Evolutionary conservation across 1,139 yeast genomes (phyloP), one percentile per base, ranked within the genome.

Genomic region (Pichia sp.): DNA sequence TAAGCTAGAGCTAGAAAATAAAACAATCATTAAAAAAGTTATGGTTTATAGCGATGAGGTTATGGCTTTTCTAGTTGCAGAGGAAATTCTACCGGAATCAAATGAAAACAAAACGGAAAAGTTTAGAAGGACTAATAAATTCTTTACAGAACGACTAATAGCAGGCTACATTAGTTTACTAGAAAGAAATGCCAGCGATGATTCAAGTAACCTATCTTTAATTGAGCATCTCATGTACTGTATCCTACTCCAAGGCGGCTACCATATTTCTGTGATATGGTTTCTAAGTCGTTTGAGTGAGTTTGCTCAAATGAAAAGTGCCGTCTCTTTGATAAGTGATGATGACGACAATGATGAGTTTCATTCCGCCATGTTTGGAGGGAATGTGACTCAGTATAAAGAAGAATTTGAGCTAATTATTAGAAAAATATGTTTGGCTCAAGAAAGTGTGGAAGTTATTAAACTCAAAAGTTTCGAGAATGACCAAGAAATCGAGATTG

Each of bases 241-340:
- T 0, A 57, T 78, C 4, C 48, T 76, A 12, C 60, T 78, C 55
- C 71, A 67, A 54, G 84, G 83, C 10, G 79, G 79, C 0, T 64
- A 73, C 29, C 79, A 75, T 58, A 43, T 78, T 3, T 71, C 71
- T 47, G 63, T 73, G 1, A 60, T 79, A 20, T 76, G 79, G 79
- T 69, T 75, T 46, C 74, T 78, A 56, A 66, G 66, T 43, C 65
- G 64, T 30, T 55, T 77, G 40, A 64, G 67, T 49, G 71, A 72
- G 50, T 68, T 70, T 33, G 50, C 61, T 2, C 46, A 46, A 4
- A 33, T 62, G 4, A 50, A 56, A 48, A 60, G 64, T 46, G 60
- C 58, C 16, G 54, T 61, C 17, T 61, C 65, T 2, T 29, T 63
- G 2, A 54, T 66, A 14, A 61, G 64, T 46, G 45, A 49, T 36